Percentiles rank a stretch among this genome's conserved stretches.
Evolutionary conservation across 2,329 filamentous ascomycete genomes (phyloP).

Genomic region (Diplodia intermedia): DNA sequence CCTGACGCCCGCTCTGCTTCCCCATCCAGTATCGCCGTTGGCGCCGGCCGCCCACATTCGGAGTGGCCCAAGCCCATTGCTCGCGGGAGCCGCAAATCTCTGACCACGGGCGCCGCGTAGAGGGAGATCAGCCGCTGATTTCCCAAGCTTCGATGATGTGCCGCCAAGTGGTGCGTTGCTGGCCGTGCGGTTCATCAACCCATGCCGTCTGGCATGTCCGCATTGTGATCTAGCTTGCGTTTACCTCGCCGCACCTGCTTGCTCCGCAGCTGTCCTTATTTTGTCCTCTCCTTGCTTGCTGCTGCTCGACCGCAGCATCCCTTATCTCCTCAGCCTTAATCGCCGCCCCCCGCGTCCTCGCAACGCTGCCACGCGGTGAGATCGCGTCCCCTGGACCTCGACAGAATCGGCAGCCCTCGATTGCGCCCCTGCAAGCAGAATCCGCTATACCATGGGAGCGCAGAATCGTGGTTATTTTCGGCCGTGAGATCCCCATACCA

Average conservation of each 20-base stretch:
- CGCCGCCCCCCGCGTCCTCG: constrained; percentile 1
- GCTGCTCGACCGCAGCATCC: constrained; percentile 34
- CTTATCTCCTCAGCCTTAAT: constrained; percentile 22
- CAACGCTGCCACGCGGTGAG: constrained; percentile 6
- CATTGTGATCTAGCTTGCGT: constrained; percentile 25
- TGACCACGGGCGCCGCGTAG: constrained; percentile 8
- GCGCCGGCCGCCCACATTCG: constrained; percentile 15
- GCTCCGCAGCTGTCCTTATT: constrained; percentile 43
- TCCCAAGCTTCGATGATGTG: constrained; percentile 27
- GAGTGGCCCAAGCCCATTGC: constrained; percentile 4
- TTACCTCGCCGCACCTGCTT: constrained; percentile 4
- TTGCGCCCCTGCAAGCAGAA: background rate
- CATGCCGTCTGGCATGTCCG: constrained; percentile 25
- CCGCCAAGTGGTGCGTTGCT: constrained; percentile 17
- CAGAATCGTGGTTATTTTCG: background rate
- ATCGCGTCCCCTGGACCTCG: constrained; percentile 20
- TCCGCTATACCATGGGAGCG: constrained; percentile 21
- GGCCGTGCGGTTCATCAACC: constrained; percentile 22
- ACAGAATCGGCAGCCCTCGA: background rate
- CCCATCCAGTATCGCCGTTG: constrained; percentile 26
- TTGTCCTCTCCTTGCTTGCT: constrained; percentile 39
- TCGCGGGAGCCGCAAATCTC: constrained; percentile 28
- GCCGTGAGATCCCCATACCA: constrained; percentile 23
- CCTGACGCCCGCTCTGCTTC: constrained; percentile 28
- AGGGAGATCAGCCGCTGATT: constrained; percentile 27